Evolutionary conservation across 1,139 yeast species (phyloP).

Genomic region (Kodamaea ohmeri): DNA sequence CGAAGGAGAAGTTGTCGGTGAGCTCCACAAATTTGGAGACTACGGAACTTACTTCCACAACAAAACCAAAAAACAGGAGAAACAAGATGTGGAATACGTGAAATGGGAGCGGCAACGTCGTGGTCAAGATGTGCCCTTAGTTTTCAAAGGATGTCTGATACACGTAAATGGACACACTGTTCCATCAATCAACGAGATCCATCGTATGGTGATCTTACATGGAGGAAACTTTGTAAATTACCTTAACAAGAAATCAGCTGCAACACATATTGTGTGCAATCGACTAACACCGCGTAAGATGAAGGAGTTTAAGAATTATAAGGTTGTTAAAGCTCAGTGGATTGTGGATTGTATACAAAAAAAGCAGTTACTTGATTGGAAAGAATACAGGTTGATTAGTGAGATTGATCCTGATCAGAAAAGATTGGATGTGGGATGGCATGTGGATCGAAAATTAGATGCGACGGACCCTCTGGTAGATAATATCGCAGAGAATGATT

Average conservation of each 20-base stretch:
- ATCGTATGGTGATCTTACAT: slow-evolving; percentile 64
- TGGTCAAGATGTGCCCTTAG: slow-evolving; percentile 21
- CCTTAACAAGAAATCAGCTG: slow-evolving; percentile 65
- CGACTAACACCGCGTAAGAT: slow-evolving; percentile 74
- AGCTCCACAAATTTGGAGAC: slow-evolving; percentile 60
- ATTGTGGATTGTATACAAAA: slow-evolving; percentile 58
- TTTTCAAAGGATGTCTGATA: slow-evolving; percentile 63
- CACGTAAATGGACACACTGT: slow-evolving; percentile 84
- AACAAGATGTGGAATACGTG: slow-evolving; percentile 55
- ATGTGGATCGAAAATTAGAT: no score
- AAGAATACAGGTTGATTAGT: slow-evolving; percentile 54
- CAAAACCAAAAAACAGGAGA: slow-evolving; percentile 66
- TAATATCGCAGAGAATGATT: no score
- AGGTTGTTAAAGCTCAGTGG: slow-evolving; percentile 85
- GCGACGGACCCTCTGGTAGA: no score
- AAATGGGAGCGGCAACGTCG: slow-evolving; percentile 48
- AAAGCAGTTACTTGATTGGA: slow-evolving; percentile 61
- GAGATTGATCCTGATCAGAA: slow-evolving; percentile 52
- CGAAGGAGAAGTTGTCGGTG: slow-evolving; percentile 22
- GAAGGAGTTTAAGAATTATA: slow-evolving; percentile 60
- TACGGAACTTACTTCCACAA: slow-evolving; percentile 65
- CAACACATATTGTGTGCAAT: slow-evolving; percentile 83
- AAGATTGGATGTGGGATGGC: slow-evolving; percentile 26
- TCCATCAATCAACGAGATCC: slow-evolving; percentile 73
- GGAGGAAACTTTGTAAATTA: slow-evolving; percentile 80